A percentile compares a stretch with the other conserved stretches of the same genome.
Evolutionary conservation across 148 eudicot genomes (phyloP).

Genomic region (Rhododendron ovatum): DNA sequence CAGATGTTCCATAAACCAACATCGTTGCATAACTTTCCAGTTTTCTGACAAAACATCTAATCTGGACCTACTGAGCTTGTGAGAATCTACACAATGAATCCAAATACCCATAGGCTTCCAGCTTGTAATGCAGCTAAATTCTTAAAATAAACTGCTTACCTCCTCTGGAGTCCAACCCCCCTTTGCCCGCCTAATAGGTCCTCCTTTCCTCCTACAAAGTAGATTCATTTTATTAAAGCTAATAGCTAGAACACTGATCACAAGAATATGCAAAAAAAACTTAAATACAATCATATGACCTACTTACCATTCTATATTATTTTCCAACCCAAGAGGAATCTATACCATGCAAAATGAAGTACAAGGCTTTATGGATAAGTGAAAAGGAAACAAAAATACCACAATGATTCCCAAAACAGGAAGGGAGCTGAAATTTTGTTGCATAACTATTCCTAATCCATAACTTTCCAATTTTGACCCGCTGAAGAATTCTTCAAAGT

Average conservation of each 20-base stretch:
- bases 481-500: neutral
- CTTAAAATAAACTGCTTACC: constrained; percentile 36
- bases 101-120: neutral
- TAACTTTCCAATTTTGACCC: neutral
- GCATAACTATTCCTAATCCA: neutral
- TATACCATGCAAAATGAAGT: neutral
- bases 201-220: constrained; percentile 70
- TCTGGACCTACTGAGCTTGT: neutral
- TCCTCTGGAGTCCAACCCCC: constrained; percentile 99
- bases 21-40: neutral
- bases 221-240: constrained; percentile 8
- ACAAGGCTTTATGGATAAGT: neutral
- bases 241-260: neutral
- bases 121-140: neutral
- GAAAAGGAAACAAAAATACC: neutral
- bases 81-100: neutral
- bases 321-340: neutral
- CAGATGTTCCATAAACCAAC: neutral
- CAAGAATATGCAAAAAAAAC: neutral
- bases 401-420: neutral
- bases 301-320: neutral
- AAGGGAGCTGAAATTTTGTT: neutral
- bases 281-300: neutral
- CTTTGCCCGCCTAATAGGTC: constrained; percentile 95
- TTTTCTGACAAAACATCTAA: neutral